Evolutionary conservation across 2,329 filamentous ascomycete species (phyloP).

Genomic region (Phoma sp.): DNA sequence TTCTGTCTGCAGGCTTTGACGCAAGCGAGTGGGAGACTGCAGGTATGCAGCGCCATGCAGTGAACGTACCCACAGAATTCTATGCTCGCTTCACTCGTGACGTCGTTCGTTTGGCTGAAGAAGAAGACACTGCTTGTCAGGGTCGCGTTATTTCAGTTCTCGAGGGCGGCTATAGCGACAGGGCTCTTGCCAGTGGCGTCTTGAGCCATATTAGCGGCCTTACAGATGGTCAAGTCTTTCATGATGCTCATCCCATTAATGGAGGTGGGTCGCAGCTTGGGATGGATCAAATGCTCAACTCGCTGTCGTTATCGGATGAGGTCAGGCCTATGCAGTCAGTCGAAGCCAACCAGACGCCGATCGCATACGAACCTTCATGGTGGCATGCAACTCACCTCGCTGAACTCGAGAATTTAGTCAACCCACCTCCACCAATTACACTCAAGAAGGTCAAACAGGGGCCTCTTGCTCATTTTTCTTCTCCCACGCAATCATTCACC

Average conservation of each 20-base stretch:
- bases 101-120: constrained; percentile 79
- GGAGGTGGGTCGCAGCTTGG: constrained; percentile 63
- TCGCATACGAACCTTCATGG: constrained; percentile 52
- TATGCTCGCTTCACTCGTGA: constrained; percentile 91
- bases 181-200: constrained; percentile 85
- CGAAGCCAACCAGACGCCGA: constrained; percentile 25
- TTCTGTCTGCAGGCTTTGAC: constrained; percentile 95
- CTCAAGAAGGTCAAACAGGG: constrained; percentile 67
- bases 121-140: constrained; percentile 77
- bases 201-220: constrained; percentile 89
- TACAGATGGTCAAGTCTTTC: constrained; percentile 59
- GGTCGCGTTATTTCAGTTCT: constrained; percentile 91
- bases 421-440: constrained; percentile 44
- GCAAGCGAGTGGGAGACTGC: constrained; percentile 92
- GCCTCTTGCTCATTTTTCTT: constrained; percentile 75
- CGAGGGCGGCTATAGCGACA: constrained; percentile 94
- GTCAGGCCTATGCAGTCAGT: constrained; percentile 24
- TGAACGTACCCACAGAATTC: constrained; percentile 96
- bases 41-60: constrained; percentile 94
- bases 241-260: constrained; percentile 40
- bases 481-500: constrained; percentile 85
- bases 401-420: constrained; percentile 43
- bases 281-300: constrained; percentile 61
- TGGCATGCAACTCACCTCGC: constrained; percentile 48
- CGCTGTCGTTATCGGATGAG: constrained; percentile 43